These are phyloP conservation scores for Opeltia flavorubescens DNA, from an alignment of 495 filamentous ascomycete genomes.

Conservation along the genomic window DNA sequence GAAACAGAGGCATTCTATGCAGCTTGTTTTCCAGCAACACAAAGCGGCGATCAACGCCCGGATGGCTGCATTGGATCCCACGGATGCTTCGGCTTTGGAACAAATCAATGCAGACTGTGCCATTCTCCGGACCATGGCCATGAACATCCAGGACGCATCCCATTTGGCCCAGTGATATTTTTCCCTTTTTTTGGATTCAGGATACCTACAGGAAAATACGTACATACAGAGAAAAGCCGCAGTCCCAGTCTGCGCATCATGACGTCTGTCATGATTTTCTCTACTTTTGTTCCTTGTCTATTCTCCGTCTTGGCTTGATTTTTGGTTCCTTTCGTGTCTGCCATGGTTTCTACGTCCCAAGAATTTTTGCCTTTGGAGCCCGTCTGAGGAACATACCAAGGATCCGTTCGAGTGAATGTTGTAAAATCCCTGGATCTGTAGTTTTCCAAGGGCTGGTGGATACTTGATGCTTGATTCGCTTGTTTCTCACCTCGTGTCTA, in stretches of 20 bases:
- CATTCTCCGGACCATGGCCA: conserved; percentile 7
- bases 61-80: conserved; percentile 7
- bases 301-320: neutral
- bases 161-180: conserved; percentile 2
- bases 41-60: conserved; percentile 8
- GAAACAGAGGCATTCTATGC: conserved; percentile 5
- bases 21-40: conserved; percentile 7
- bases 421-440: neutral
- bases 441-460: neutral
- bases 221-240: conserved; percentile 4
- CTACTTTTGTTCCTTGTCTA: neutral
- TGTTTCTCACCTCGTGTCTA: neutral
- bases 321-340: neutral
- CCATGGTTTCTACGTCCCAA: neutral
- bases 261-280: conserved; percentile 1
- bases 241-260: conserved; percentile 8
- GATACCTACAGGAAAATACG: neutral
- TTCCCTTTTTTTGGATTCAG: neutral
- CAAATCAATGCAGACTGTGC: conserved; percentile 6
- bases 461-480: neutral
- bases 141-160: conserved; percentile 3
- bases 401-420: neutral
- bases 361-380: too few relatives aligned
- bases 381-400: neutral
- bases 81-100: conserved; percentile 6